Base-by-base conservation (phyloP, 75 land plant species). In the Larix kaempferi region DNA sequence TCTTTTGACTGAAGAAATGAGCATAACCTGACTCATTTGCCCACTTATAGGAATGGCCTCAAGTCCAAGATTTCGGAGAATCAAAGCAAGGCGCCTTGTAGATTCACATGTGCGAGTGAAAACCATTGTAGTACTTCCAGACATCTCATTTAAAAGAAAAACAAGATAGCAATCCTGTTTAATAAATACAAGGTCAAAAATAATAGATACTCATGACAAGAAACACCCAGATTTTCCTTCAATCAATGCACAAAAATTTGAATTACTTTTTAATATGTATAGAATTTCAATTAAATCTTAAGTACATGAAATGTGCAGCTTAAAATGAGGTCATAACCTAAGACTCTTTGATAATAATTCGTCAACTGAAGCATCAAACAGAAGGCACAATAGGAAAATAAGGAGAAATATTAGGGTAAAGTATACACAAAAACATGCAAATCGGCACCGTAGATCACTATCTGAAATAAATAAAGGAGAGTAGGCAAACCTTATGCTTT, bases 101-200 rank as follows among this genome's bases (percentile, higher is more conserved):
- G 93, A 78, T 73, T 96, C 97, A 86, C 99, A 94, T 0, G 97
- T 92, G 13, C 99, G 87, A 69, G 99, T 94, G 74, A 96, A 96
- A 67, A 96, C 93, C 94, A 96, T 96, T 49, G 89, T 52, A 35
- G 95, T 88, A 75, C 83, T 90, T 77, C 88, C 93, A 54, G 91
- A 78, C 84, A 84, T 82, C 79, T 90, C 97, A 57, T 80, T 87
- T 60, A 94, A 77, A 71, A 94, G 80, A 80, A 84, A 91, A 4
- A 94, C 97, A 49, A 96, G 88, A 83, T 91, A 95, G 74, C 90
- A 92, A 66, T 96, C 99, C 98, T 92, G 88, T 16, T 8, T 19
- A 66, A 17, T 39, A 66, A 35, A 66, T 66, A 2, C n/a, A 35
- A 66, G 26, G 39, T 66, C 41, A 66, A 64, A 66, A 66, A 35